Evolutionary conservation across 768 basidiomycete species (phyloP).

Genomic region (Leccinum olivaceopallidum): DNA sequence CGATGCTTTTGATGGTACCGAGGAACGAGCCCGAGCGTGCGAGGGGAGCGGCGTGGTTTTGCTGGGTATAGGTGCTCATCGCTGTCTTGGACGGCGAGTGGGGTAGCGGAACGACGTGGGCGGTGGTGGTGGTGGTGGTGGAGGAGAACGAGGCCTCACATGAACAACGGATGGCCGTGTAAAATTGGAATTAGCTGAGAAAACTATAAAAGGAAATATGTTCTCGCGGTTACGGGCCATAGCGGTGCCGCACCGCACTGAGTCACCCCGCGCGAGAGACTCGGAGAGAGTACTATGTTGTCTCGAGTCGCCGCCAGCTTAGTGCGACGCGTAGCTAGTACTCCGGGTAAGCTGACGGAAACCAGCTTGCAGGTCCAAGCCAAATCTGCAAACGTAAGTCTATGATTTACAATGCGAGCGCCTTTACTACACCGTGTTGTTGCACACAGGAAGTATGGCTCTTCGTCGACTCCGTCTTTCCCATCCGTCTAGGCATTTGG

Average conservation of each 20-base stretch:
- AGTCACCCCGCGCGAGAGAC: neutral
- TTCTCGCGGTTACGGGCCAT: conserved; percentile 12
- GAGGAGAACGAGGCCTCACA: conserved; percentile 23
- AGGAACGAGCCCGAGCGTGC: conserved; percentile 60
- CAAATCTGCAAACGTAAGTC: conserved; percentile 21
- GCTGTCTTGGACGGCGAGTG: conserved; percentile 20
- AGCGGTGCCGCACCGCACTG: neutral
- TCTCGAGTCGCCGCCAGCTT: conserved; percentile 12
- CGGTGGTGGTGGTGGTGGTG: conserved; percentile 22
- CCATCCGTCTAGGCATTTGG: conserved; percentile 66
- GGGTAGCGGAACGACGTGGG: conserved; percentile 19
- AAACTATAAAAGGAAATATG: conserved; percentile 8
- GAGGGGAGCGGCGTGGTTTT: conserved; percentile 36
- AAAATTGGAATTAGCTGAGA: conserved; percentile 18
- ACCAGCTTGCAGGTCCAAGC: neutral
- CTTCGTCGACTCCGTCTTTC: conserved; percentile 79
- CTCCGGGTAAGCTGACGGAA: conserved; percentile 9
- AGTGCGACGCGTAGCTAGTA: conserved; percentile 3
- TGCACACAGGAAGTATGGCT: conserved; percentile 54
- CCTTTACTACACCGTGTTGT: conserved; percentile 7
- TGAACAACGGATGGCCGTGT: conserved; percentile 4
- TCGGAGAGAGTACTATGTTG: conserved; percentile 16
- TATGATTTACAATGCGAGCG: conserved; percentile 10
- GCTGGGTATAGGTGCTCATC: conserved; percentile 34
- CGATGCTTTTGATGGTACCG: conserved; percentile 63